These are phyloP conservation scores for Fusarium tjaetaba DNA, from an alignment of 2,329 filamentous ascomycete genomes.

Conservation along the genomic window DNA sequence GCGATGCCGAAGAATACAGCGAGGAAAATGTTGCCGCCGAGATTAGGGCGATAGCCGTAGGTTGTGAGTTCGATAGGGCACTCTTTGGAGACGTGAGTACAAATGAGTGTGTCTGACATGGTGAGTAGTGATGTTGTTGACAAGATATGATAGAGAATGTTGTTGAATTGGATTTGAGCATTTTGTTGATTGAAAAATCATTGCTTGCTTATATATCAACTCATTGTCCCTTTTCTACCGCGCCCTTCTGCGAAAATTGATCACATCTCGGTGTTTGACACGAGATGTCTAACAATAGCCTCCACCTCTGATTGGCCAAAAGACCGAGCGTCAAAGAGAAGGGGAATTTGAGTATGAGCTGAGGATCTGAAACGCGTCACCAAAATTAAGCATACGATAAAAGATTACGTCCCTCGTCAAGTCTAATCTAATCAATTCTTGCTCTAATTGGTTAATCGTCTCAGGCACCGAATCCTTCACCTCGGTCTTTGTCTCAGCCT, in stretches of 20 bases:
- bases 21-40: neutral
- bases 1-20: neutral
- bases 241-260: neutral
- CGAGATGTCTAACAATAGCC: neutral
- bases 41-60: neutral
- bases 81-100: neutral
- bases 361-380: neutral
- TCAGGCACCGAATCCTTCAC: constrained; percentile 6
- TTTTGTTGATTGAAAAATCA: accelerated
- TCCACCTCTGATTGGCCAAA: neutral
- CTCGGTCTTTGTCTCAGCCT: constrained; percentile 12
- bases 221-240: accelerated
- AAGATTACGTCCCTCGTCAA: neutral
- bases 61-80: neutral
- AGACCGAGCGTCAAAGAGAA: neutral
- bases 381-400: neutral
- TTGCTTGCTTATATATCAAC: neutral
- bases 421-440: too few relatives aligned
- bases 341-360: neutral
- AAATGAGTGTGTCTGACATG: neutral
- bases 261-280: neutral
- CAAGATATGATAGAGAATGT: accelerated
- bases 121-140: neutral
- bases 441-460: neutral
- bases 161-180: neutral